Evolutionary conservation across 2,329 filamentous ascomycete genomes (phyloP).

Genomic region (Ascocoryne sarcoides): DNA sequence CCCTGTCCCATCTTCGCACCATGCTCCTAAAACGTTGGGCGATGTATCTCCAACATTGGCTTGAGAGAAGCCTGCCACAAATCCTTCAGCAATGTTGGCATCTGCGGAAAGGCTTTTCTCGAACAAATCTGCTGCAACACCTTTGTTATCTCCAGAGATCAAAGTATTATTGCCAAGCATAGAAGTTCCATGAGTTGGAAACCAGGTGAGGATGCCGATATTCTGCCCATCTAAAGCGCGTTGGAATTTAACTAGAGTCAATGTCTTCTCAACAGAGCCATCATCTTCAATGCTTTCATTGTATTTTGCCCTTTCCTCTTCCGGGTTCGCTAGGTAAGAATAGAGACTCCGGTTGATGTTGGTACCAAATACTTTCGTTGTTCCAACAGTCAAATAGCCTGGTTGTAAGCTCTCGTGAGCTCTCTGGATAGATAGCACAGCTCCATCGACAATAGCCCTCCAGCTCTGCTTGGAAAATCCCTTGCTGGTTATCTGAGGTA

Average conservation of each 20-base stretch:
- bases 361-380: slow-evolving; percentile 60
- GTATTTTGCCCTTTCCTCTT: slow-evolving; percentile 64
- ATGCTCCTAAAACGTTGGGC: slow-evolving; percentile 80
- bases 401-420: slow-evolving; percentile 62
- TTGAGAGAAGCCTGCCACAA: slow-evolving; percentile 89
- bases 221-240: slow-evolving; percentile 66
- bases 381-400: slow-evolving; percentile 63
- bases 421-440: slow-evolving; percentile 69
- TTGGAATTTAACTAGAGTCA: slow-evolving; percentile 74
- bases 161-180: slow-evolving; percentile 88
- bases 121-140: slow-evolving; percentile 77
- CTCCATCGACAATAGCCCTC: slow-evolving; percentile 78
- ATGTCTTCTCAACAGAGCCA: slow-evolving; percentile 57
- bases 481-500: slow-evolving; percentile 81
- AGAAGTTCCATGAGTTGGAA: slow-evolving; percentile 84
- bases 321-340: slow-evolving; percentile 80
- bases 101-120: slow-evolving; percentile 58
- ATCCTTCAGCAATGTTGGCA: slow-evolving; percentile 50
- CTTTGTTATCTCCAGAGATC: slow-evolving; percentile 92
- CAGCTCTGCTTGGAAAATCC: slow-evolving; percentile 86
- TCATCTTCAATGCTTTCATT: slow-evolving; percentile 42
- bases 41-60: slow-evolving; percentile 86
- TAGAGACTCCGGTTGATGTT: slow-evolving; percentile 87
- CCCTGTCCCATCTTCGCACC: slow-evolving; percentile 77
- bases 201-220: slow-evolving; percentile 81